Percentiles rank a stretch among this genome's conserved stretches.
Evolutionary conservation across 73 alveolate species (phyloP).

Genomic region (Durusdinium trenchii): DNA sequence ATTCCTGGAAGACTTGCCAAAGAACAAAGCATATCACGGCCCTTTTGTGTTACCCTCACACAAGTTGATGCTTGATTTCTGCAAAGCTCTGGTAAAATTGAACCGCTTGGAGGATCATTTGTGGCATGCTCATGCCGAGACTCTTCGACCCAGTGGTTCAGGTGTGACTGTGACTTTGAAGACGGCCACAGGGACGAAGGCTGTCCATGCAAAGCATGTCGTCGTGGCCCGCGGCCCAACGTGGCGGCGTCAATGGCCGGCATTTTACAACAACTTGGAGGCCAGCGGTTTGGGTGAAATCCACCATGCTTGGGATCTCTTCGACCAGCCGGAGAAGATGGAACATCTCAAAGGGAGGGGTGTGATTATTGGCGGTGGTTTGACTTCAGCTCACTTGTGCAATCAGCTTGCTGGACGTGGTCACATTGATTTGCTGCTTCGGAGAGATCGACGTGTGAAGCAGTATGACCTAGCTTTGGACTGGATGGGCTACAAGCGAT

Average conservation of each 20-base stretch:
- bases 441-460: constrained; percentile 81
- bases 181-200: neutral
- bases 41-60: constrained; percentile 86
- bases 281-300: neutral
- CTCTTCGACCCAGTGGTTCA: constrained; percentile 11
- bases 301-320: constrained; percentile 91
- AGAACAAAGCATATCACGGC: constrained; percentile 48
- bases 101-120: constrained; percentile 50
- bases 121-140: constrained; percentile 83
- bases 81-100: constrained; percentile 59
- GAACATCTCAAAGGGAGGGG: constrained; percentile 38
- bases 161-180: constrained; percentile 34
- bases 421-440: constrained; percentile 44
- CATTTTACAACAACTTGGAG: constrained; percentile 49
- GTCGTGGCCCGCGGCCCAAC: constrained; percentile 91
- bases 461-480: constrained; percentile 58
- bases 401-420: constrained; percentile 67
- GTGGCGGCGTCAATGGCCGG: constrained; percentile 95
- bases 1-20: constrained; percentile 57
- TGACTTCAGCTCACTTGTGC: constrained; percentile 87
- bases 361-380: constrained; percentile 78
- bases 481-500: constrained; percentile 79
- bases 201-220: constrained; percentile 68
- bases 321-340: constrained; percentile 43
- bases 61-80: constrained; percentile 88